Evolutionary conservation across 2,329 filamentous ascomycete genomes (phyloP).

Genomic region (Colletotrichum sansevieriae): DNA sequence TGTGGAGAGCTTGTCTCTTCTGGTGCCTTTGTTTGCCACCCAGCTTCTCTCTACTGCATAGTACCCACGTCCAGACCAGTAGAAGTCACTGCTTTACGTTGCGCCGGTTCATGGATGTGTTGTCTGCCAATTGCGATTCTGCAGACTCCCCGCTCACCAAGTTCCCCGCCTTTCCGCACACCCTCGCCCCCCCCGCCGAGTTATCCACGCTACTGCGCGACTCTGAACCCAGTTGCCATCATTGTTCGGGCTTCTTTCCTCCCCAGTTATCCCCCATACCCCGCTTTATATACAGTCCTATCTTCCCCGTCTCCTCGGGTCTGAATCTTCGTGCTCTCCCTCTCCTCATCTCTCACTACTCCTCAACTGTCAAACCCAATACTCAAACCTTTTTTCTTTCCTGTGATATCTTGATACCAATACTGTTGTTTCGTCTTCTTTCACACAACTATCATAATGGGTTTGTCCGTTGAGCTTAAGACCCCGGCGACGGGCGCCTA

Average conservation of each 20-base stretch:
- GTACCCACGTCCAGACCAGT: conserved; percentile 4
- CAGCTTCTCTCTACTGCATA: no score
- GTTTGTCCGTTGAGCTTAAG: conserved; percentile 72
- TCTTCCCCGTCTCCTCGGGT: conserved; percentile 11
- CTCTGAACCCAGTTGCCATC: conserved; percentile 20
- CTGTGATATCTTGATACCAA: conserved; percentile 35
- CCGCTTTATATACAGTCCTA: conserved; percentile 42
- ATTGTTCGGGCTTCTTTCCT: conserved; percentile 33
- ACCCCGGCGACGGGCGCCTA: conserved; percentile 74
- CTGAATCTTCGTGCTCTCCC: neutral
- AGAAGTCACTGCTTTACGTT: conserved; percentile 26
- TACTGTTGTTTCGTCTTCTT: conserved; percentile 29
- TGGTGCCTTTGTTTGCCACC: no score
- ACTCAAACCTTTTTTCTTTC: conserved; percentile 12
- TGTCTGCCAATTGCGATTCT: conserved; percentile 16
- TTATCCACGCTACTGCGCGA: conserved; percentile 16
- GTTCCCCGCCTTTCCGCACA: conserved; percentile 26
- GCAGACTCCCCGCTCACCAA: conserved; percentile 13
- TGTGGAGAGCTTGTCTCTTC: conserved; percentile 20
- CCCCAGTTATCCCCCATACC: conserved; percentile 29
- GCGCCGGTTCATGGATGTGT: conserved; percentile 24
- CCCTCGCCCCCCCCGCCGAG: conserved; percentile 22
- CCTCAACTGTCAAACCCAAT: conserved; percentile 15
- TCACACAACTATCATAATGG: conserved; percentile 49
- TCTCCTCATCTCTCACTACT: conserved; percentile 22